These are phyloP conservation scores for Leccinum incarnatum DNA, from an alignment of 768 basidiomycete species.

Conservation along the genomic window DNA sequence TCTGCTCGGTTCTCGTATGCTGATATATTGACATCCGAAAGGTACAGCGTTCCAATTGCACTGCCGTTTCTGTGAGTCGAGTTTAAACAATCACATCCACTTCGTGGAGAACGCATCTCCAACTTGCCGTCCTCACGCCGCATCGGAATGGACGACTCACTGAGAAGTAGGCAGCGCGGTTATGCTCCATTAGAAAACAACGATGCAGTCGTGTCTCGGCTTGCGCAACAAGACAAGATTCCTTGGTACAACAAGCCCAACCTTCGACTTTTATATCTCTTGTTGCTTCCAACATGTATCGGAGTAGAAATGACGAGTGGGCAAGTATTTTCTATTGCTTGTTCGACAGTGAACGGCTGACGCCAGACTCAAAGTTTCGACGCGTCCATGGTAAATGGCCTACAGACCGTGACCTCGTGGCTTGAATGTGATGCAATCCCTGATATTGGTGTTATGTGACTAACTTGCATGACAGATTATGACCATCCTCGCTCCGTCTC, in stretches of 20 bases:
- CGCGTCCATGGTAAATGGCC: slow-evolving; percentile 61
- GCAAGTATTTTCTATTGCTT: not conserved
- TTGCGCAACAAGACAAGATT: not conserved
- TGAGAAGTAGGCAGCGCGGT: not conserved
- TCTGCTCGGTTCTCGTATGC: too few relatives aligned
- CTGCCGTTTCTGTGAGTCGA: too few relatives aligned
- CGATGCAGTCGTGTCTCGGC: not conserved
- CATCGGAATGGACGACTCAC: not conserved
- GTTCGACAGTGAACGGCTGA: not conserved
- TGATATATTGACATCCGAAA: too few relatives aligned
- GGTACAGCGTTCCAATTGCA: too few relatives aligned
- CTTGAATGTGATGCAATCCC: slow-evolving; percentile 41
- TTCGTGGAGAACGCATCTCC: too few relatives aligned
- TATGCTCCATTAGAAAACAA: not conserved
- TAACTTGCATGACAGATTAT: slow-evolving; percentile 41
- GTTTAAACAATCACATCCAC: too few relatives aligned
- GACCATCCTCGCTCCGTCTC: slow-evolving; percentile 45
- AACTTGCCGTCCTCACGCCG: too few relatives aligned
- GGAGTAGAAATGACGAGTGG: not conserved
- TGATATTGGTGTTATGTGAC: not conserved
- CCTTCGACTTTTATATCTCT: not conserved
- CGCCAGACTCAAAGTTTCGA: slow-evolving; percentile 11
- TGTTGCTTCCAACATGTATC: not conserved
- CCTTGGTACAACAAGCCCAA: not conserved
- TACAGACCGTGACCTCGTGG: slow-evolving; percentile 60